Evolutionary conservation across 2,329 filamentous ascomycete species (phyloP), one percentile per base, ranked within the genome.

Genomic region (Didymosphaeria variabile): DNA sequence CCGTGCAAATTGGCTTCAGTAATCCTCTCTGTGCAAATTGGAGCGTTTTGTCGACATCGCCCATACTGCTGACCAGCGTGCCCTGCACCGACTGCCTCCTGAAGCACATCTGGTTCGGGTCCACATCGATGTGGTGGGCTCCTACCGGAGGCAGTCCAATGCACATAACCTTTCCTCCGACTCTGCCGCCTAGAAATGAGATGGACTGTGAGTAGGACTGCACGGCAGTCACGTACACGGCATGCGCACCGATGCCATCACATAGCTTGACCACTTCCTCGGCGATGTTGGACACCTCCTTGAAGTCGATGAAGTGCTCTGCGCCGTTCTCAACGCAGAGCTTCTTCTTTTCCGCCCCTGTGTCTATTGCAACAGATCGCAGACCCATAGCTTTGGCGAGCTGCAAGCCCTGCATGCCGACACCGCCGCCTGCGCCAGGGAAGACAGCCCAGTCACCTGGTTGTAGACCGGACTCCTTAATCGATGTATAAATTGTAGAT

Each of bases 381-480:
- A 79, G 59, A 13, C 77, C 77, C 77, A 79, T 79, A 7, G 76
- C 77, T 63, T 76, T 78, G 15, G 78, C 78, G 6, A 79, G 66
- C 62, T 79, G 86, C 1, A 88, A 81, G 9, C 86, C 86, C 66
- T 87, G 85, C 60, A 87, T 84, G 3, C 86, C 86, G 3, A 88
- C 86, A 40, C 84, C 84, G 9, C 86, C 82, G 19, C 81, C 60
- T 19, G 46, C 60, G 44, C 60, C 60, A 6, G 82, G 82, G 63
- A 86, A 84, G 15, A 82, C 80, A 1, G 83, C 82, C 82, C 82
- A 87, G 45, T 86, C 76, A 7, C 84, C 83, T 0, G 84, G 74
- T 58, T 77, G 75, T 2, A 86, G 75, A 0, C 78, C 79, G 0
- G 82, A 83, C 40, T 85, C 82, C 7, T 83, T 79, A 53, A 89